Evolutionary conservation across 352 stramenopile genomes (phyloP).

Genomic region (Halophytophthora polymorphica): DNA sequence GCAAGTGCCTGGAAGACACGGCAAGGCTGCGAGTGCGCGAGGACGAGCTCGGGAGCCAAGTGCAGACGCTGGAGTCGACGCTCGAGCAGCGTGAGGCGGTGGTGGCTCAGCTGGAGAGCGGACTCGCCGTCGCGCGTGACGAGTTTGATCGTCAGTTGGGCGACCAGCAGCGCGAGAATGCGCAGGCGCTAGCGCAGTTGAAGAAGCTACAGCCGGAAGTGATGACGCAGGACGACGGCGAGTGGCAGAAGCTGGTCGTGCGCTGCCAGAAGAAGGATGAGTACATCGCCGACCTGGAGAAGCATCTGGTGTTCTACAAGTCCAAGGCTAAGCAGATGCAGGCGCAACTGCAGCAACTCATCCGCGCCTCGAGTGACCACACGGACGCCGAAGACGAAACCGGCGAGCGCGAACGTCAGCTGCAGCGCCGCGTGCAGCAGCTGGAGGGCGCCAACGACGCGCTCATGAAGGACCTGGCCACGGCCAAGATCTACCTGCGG

Average conservation of each 20-base stretch:
- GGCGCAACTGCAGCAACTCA: slow-evolving; percentile 74
- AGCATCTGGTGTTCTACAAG: slow-evolving; percentile 86
- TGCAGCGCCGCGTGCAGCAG: slow-evolving; percentile 60
- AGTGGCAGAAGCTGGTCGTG: slow-evolving; percentile 71
- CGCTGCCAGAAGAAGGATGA: slow-evolving; percentile 77
- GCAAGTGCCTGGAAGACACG: slow-evolving; percentile 56
- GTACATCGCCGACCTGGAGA: slow-evolving; percentile 81
- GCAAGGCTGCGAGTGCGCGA: slow-evolving; percentile 43
- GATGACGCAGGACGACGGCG: slow-evolving; percentile 27
- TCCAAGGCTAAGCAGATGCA: slow-evolving; percentile 86
- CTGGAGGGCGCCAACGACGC: slow-evolving; percentile 71
- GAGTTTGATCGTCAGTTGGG: slow-evolving; percentile 74
- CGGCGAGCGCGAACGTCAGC: slow-evolving; percentile 20
- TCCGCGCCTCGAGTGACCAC: slow-evolving; percentile 50
- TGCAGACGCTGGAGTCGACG: slow-evolving; percentile 32
- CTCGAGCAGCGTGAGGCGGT: slow-evolving; percentile 51
- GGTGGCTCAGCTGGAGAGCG: slow-evolving; percentile 59
- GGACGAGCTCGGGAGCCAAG: slow-evolving; percentile 32
- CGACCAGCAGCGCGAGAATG: slow-evolving; percentile 45
- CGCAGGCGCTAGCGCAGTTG: slow-evolving; percentile 22
- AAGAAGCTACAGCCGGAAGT: slow-evolving; percentile 44
- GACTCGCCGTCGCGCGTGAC: slow-evolving; percentile 49
- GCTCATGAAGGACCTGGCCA: slow-evolving; percentile 74
- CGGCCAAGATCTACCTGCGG: slow-evolving; percentile 65
- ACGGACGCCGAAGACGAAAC: slow-evolving; percentile 10